These are phyloP conservation scores for Teratosphaeria destructans DNA, from an alignment of 2,329 filamentous ascomycete genomes.

Conservation along the genomic window DNA sequence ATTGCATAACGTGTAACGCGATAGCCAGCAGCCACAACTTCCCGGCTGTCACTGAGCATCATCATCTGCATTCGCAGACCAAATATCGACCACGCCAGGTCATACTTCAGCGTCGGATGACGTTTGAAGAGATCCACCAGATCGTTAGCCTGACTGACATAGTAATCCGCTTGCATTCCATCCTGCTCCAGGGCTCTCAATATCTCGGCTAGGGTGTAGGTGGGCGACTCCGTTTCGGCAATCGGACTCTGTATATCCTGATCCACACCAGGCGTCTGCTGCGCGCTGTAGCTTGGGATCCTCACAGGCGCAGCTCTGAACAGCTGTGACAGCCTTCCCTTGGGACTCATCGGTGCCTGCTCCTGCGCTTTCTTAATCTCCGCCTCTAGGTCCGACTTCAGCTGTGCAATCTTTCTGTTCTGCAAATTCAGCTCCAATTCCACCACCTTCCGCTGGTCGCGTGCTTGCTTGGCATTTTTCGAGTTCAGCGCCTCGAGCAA, in stretches of 20 bases:
- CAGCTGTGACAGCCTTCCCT: slow-evolving; percentile 45
- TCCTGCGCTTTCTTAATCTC: slow-evolving; percentile 50
- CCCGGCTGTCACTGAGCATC: slow-evolving; percentile 88
- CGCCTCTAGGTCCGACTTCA: slow-evolving; percentile 49
- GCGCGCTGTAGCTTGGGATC: slow-evolving; percentile 34
- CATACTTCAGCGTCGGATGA: slow-evolving; percentile 88
- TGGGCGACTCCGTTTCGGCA: slow-evolving; percentile 61
- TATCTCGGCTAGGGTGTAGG: slow-evolving; percentile 80
- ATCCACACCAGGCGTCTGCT: slow-evolving; percentile 4
- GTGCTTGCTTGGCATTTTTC: slow-evolving; percentile 92
- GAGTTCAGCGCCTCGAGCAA: slow-evolving; percentile 87
- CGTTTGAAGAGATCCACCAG: slow-evolving; percentile 95
- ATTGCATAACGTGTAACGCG: slow-evolving; percentile 89
- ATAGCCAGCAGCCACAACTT: slow-evolving; percentile 91
- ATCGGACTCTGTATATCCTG: slow-evolving; percentile 20
- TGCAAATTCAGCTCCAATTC: slow-evolving; percentile 83
- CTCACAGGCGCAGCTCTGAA: slow-evolving; percentile 47
- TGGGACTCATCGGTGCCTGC: slow-evolving; percentile 33
- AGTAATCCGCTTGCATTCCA: slow-evolving; percentile 85
- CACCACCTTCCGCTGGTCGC: slow-evolving; percentile 48
- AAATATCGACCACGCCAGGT: slow-evolving; percentile 91
- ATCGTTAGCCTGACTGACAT: slow-evolving; percentile 83
- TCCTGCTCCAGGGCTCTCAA: slow-evolving; percentile 80
- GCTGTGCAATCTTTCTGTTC: slow-evolving; percentile 57
- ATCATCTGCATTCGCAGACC: slow-evolving; percentile 89